phyloP scores from a whole-genome alignment of 148 eudicot species.

The Cornus suecica region DNA sequence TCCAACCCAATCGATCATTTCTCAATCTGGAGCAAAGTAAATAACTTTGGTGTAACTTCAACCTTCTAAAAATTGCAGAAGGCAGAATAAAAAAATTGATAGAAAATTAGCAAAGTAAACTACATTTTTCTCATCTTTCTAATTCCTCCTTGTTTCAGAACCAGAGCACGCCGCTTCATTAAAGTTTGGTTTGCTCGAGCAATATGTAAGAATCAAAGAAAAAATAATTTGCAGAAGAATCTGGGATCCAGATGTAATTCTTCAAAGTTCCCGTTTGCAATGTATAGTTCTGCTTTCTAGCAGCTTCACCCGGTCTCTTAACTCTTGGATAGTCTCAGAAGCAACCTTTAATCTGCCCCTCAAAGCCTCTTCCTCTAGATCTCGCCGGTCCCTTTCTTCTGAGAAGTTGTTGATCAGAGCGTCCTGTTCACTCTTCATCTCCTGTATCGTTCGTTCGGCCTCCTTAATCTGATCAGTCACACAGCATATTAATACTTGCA shows the following conservation, averaged over 20 bases:
- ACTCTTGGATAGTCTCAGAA: slow-evolving; percentile 33
- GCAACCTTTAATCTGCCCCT: slow-evolving; percentile 44
- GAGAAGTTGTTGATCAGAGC: slow-evolving; percentile 36
- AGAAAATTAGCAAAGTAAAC: too few species aligned
- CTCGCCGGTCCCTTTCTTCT: slow-evolving; percentile 55
- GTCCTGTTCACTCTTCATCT: slow-evolving; percentile 45
- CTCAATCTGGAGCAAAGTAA: too few species aligned
- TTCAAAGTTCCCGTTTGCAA: slow-evolving; percentile 21
- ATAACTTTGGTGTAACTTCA: too few species aligned
- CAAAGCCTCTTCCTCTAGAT: slow-evolving; percentile 43
- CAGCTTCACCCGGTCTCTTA: slow-evolving; percentile 33
- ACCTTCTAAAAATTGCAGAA: too few species aligned
- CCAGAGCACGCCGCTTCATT: too few species aligned
- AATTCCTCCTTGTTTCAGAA: too few species aligned
- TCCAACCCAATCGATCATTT: too few species aligned
- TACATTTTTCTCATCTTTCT: too few species aligned
- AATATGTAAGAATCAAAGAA: too few species aligned
- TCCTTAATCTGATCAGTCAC: slow-evolving; percentile 39
- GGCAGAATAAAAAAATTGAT: too few species aligned
- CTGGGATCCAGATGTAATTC: not conserved
- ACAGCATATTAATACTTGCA: not conserved
- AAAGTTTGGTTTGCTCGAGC: too few species aligned
- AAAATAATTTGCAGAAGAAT: not conserved
- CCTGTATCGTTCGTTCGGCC: slow-evolving; percentile 23
- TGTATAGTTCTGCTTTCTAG: slow-evolving; percentile 16